Evolutionary conservation across 805 yeast species (phyloP).

Genomic region (Spathaspora gorwiae): DNA sequence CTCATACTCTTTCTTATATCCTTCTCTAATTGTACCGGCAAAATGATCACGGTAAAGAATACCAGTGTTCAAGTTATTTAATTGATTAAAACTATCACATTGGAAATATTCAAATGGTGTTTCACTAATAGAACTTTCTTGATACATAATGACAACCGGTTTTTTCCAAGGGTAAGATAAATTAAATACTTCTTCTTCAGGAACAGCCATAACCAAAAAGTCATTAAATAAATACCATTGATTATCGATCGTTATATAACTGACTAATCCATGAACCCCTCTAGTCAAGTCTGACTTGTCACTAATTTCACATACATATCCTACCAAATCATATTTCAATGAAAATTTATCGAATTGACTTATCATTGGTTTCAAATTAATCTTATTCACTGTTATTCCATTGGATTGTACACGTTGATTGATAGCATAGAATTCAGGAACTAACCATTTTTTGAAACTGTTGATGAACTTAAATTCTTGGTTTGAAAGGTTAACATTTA

Average conservation of each 20-base stretch:
- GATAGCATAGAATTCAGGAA: conserved; percentile 49
- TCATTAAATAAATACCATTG: conserved; percentile 88
- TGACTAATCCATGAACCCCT: conserved; percentile 56
- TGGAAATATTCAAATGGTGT: conserved; percentile 27
- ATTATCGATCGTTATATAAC: conserved; percentile 48
- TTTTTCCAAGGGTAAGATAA: conserved; percentile 75
- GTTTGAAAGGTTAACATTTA: conserved; percentile 53
- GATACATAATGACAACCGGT: conserved; percentile 69
- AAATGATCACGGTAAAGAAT: conserved; percentile 73
- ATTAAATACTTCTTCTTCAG: conserved; percentile 74
- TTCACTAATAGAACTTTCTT: conserved; percentile 39
- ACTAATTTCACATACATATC: conserved; percentile 65
- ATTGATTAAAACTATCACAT: conserved; percentile 13
- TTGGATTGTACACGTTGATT: not conserved
- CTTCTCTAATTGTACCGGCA: conserved; percentile 60
- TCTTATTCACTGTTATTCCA: conserved; percentile 10
- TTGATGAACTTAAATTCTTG: conserved; percentile 53
- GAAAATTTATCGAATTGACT: conserved; percentile 20
- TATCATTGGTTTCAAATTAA: conserved; percentile 32
- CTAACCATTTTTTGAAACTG: conserved; percentile 52
- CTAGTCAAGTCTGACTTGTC: conserved; percentile 34
- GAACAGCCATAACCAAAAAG: conserved; percentile 73
- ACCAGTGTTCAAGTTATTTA: conserved; percentile 45
- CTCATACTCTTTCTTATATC: conserved; percentile 57
- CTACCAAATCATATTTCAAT: conserved; percentile 56